Conservation (phyloP, 345 rosid genomes). For the Balakata baccata region DNA sequence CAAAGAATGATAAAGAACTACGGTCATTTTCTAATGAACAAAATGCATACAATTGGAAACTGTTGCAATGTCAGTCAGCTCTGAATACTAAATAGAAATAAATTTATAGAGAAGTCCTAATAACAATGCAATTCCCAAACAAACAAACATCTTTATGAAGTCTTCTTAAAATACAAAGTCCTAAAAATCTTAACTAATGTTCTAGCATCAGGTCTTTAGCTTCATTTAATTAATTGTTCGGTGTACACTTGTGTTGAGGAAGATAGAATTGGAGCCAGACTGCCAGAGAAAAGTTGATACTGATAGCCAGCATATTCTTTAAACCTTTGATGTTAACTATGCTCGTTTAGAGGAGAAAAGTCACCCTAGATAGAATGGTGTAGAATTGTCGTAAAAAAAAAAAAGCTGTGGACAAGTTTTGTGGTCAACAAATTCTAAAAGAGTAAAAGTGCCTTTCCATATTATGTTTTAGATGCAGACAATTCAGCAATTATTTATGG, state of each 20-base stretch:
- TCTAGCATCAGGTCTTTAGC: neutral
- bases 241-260: neutral
- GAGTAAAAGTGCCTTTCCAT: neutral
- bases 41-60: constrained; percentile 56
- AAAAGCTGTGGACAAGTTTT: neutral
- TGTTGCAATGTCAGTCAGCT: constrained; percentile 77
- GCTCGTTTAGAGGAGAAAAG: neutral
- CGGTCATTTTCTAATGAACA: constrained; percentile 44
- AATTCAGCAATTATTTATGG: neutral
- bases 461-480: neutral
- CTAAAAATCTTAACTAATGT: neutral
- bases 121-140: neutral
- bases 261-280: neutral
- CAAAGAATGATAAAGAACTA: constrained; percentile 74
- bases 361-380: neutral
- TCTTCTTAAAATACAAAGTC: neutral
- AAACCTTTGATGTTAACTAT: neutral
- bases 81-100: constrained; percentile 44
- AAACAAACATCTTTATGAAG: neutral
- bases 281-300: too few relatives aligned
- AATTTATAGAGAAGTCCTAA: neutral
- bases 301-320: neutral
- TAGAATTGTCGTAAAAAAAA: neutral
- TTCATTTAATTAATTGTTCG: neutral
- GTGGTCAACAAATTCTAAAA: neutral